Percentiles rank a stretch among this genome's conserved stretches.
phyloP scores from a whole-genome alignment of 139 green algal species.

The Closterium sp. region DNA sequence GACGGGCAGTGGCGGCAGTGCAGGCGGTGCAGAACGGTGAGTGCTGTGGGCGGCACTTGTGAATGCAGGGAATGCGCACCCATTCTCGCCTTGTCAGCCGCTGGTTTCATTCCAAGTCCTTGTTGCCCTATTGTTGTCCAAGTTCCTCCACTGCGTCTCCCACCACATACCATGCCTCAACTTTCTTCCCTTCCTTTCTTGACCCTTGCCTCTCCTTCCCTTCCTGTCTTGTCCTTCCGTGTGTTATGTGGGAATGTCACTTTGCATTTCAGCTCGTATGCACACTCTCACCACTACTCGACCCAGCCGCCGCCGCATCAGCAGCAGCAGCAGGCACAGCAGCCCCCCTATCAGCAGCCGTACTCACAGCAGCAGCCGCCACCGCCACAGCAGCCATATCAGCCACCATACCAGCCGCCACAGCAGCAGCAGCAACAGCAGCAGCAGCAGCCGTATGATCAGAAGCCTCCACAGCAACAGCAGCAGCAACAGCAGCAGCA shows the following conservation, averaged over 20 bases:
- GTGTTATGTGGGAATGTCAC: not conserved
- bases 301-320: not conserved
- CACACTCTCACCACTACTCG: not conserved
- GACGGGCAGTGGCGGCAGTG: not conserved
- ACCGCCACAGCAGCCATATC: not conserved
- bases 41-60: not conserved
- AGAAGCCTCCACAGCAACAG: too few relatives aligned
- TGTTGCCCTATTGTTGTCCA: too few relatives aligned
- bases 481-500: too few relatives aligned
- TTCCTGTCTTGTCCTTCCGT: not conserved
- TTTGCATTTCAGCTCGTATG: not conserved
- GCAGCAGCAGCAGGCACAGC: not conserved
- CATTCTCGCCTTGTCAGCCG: not conserved
- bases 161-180: too few relatives aligned
- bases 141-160: too few relatives aligned
- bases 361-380: not conserved
- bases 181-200: too few relatives aligned
- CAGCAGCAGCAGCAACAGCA: too few relatives aligned
- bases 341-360: not conserved
- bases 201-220: not conserved
- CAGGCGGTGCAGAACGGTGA: not conserved
- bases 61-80: not conserved
- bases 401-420: not conserved
- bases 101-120: not conserved
- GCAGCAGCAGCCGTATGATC: too few relatives aligned